phyloP scores from a whole-genome alignment of 768 basidiomycete species.

The Trametes coccinea region DNA sequence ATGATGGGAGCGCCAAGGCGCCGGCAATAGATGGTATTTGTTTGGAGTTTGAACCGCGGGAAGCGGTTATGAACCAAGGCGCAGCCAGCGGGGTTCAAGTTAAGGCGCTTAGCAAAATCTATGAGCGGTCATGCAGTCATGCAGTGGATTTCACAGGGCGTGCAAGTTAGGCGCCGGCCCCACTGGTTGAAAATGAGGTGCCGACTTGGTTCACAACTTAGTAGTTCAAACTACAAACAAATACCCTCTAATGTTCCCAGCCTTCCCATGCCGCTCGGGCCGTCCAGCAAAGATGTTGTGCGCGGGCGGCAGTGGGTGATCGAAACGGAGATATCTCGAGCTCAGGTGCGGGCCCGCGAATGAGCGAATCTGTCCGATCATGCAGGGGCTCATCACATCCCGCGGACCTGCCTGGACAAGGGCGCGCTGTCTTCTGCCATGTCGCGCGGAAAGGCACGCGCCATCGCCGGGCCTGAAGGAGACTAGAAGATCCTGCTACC shows the following conservation, averaged over 20 bases:
- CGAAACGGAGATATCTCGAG: constrained; percentile 15
- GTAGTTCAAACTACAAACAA: too few species aligned
- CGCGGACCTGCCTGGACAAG: constrained; percentile 17
- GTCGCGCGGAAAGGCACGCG: constrained; percentile 5
- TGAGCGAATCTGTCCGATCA: constrained; percentile 26
- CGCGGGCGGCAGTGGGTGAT: neutral
- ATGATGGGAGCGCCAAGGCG: constrained; percentile 1
- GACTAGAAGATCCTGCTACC: constrained; percentile 17
- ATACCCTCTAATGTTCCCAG: neutral
- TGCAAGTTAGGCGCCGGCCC: too few species aligned
- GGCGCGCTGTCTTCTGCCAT: constrained; percentile 4
- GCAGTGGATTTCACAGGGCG: too few species aligned
- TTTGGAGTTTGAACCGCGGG: too few species aligned
- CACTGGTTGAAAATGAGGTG: too few species aligned
- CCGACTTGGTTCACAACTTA: too few species aligned
- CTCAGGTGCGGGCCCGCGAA: constrained; percentile 19
- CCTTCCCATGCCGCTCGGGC: constrained; percentile 14
- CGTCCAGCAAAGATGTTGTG: constrained; percentile 1
- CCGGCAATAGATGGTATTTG: too few species aligned
- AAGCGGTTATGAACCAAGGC: too few species aligned
- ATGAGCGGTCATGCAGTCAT: too few species aligned
- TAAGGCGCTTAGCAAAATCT: too few species aligned
- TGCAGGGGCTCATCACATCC: constrained; percentile 14
- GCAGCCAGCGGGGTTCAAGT: too few species aligned
- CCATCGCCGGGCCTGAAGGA: constrained; percentile 2